Base-by-base conservation (phyloP, 129 eudicot genomes). In the Flaveria sonorensis region DNA sequence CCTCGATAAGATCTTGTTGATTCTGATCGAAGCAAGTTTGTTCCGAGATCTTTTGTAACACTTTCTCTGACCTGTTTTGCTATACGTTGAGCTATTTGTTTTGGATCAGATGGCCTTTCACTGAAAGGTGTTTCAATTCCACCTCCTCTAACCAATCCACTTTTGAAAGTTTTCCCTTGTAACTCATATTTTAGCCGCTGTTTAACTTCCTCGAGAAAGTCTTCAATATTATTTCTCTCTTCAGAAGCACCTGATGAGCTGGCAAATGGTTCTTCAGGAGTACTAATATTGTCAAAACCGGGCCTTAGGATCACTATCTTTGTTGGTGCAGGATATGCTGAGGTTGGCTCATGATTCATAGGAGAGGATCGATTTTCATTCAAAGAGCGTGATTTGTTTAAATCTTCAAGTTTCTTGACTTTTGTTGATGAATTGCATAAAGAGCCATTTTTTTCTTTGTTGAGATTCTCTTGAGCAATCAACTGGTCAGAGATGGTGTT, bases 151-250 rank as follows among this genome's bases (percentile, higher is more conserved):
- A 87, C 86, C 36, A 84, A 68, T 55, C 82, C 79, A 60, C 80
- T 78, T 73, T 81, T 80, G 63, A 73, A 67, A 39, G 68, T 53
- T 70, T 85, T 88, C 21, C 92, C 94, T 84, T 89, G 97, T 81
- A 92, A 56, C 80, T 95, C 99, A 18, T 65, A 75, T 71, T 88
- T 89, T 50, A 95, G 70, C 74, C 99, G 86, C 68, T 89, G 91
- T 82, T 92, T 89, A 67, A 95, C 99, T 84, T 95, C 97, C 80
- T 88, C 89, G 10, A 95, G 99, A 89, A 95, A 92, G 80, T 92
- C 96, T 82, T 95, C 92, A 60, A 92, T 95, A 45, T 85, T 83
- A 63, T 85, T 89, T 77, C 92, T 76, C 70, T 89, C 97, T 80
- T 83, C 96, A 61, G 96, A 82, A 65, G 85, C 85, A 66, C 88